These are phyloP conservation scores for Trypanosoma lewisi DNA, from an alignment of 208 protist species.

Conservation along the genomic window DNA sequence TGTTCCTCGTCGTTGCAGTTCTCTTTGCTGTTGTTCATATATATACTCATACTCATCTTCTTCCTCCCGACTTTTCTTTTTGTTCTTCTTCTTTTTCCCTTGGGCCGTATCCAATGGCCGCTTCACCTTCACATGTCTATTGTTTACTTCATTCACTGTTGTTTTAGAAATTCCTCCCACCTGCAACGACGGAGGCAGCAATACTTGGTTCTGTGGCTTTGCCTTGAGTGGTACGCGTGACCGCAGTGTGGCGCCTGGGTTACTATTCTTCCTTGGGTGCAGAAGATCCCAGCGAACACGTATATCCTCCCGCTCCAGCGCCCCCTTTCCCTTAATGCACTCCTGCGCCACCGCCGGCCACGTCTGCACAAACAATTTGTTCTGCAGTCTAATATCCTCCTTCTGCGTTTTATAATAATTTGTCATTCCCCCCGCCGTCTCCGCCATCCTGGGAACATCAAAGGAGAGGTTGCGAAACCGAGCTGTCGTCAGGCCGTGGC, in stretches of 20 bases:
- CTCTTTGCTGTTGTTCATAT: too few relatives aligned
- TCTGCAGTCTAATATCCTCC: conserved; percentile 65
- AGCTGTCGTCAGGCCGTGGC: conserved; percentile 61
- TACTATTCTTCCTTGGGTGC: conserved; percentile 37
- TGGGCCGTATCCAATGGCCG: too few relatives aligned
- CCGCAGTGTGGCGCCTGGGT: conserved; percentile 57
- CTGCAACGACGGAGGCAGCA: not conserved
- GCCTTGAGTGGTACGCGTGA: conserved; percentile 38
- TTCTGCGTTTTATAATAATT: conserved; percentile 79
- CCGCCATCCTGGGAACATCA: conserved; percentile 80
- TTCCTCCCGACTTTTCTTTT: too few relatives aligned
- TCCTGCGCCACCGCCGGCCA: conserved; percentile 68
- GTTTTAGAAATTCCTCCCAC: not conserved
- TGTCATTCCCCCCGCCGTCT: conserved; percentile 77
- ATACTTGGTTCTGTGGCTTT: not conserved
- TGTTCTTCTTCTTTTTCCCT: too few relatives aligned
- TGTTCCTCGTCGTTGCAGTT: too few relatives aligned
- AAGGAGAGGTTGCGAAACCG: conserved; percentile 84
- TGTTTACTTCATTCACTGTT: not conserved
- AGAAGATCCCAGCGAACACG: conserved; percentile 74
- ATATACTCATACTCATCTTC: too few relatives aligned
- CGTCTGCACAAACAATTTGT: conserved; percentile 59
- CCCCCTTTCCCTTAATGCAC: conserved; percentile 73
- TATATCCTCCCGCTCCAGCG: conserved; percentile 65
- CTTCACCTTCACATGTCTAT: too few relatives aligned